Percentiles rank a stretch among this genome's conserved stretches.
Conservation (phyloP, 2,329 filamentous ascomycete species). For the Metarhizium robertsii region DNA sequence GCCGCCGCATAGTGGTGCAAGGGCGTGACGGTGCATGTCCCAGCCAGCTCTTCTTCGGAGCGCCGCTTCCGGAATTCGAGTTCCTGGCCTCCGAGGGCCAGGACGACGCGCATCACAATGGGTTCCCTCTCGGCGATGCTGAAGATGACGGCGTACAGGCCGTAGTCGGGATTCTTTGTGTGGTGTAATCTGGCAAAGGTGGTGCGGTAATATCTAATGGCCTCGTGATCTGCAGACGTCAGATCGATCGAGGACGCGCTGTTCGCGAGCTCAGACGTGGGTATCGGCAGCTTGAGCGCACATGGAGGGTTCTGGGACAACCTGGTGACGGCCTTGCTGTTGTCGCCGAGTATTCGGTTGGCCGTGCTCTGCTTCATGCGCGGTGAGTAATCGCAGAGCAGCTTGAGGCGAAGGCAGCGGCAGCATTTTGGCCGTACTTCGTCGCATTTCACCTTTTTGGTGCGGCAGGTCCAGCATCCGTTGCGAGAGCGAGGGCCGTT, state of each 20-base stretch:
- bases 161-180: conserved; percentile 27
- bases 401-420: conserved; percentile 16
- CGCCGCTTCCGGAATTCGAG: conserved; percentile 16
- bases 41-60: conserved; percentile 6
- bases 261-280: not conserved
- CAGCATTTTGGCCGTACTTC: conserved; percentile 17
- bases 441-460: conserved; percentile 24
- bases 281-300: conserved; percentile 5
- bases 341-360: not conserved
- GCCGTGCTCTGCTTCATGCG: conserved; percentile 6
- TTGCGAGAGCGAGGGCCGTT: conserved; percentile 11
- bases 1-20: conserved; percentile 22
- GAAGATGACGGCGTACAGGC: conserved; percentile 25
- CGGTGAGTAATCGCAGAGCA: conserved; percentile 19
- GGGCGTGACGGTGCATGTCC: conserved; percentile 8
- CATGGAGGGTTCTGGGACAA: not conserved
- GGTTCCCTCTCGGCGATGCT: conserved; percentile 20
- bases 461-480: conserved; percentile 19
- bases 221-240: conserved; percentile 21
- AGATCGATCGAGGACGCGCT: conserved; percentile 16
- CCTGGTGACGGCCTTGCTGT: not conserved
- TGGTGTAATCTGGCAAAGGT: conserved; percentile 24
- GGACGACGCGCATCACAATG: conserved; percentile 26
- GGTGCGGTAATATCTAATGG: conserved; percentile 26
- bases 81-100: conserved; percentile 22